These are phyloP conservation scores for Coemansia sp. DNA, from an alignment of 192 early-diverging fungal species.

Conservation along the genomic window DNA sequence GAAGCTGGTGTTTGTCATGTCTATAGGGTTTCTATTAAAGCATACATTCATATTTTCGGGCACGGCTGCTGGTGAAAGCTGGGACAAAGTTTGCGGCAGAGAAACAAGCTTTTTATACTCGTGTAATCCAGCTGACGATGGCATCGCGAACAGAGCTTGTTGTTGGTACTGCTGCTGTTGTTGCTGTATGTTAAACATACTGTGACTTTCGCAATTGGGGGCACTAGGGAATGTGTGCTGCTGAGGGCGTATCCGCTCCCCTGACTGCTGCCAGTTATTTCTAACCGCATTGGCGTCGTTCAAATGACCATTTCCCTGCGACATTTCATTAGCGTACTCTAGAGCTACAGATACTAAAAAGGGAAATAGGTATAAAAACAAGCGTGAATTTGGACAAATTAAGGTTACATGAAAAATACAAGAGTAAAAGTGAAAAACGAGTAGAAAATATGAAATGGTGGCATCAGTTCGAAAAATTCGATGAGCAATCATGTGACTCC, in stretches of 20 bases:
- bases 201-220: conserved; percentile 3
- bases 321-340: not conserved
- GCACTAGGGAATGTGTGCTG: not conserved
- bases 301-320: not conserved
- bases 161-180: conserved; percentile 1
- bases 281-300: not conserved
- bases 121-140: not conserved
- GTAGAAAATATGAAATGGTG: not conserved
- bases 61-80: not conserved
- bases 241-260: not conserved
- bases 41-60: not conserved
- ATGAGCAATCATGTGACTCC: no score
- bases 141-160: not conserved
- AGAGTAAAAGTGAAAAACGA: not conserved
- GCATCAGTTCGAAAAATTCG: not conserved
- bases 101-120: not conserved
- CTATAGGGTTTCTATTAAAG: not conserved
- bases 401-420: not conserved
- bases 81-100: conserved; percentile 1
- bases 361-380: not conserved
- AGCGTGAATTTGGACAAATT: not conserved
- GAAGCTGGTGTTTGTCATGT: not conserved
- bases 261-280: not conserved
- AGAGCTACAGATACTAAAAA: not conserved
- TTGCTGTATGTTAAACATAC: not conserved